phyloP scores from a whole-genome alignment of 108 stramenopile species.

The Cyclotella sp. region DNA sequence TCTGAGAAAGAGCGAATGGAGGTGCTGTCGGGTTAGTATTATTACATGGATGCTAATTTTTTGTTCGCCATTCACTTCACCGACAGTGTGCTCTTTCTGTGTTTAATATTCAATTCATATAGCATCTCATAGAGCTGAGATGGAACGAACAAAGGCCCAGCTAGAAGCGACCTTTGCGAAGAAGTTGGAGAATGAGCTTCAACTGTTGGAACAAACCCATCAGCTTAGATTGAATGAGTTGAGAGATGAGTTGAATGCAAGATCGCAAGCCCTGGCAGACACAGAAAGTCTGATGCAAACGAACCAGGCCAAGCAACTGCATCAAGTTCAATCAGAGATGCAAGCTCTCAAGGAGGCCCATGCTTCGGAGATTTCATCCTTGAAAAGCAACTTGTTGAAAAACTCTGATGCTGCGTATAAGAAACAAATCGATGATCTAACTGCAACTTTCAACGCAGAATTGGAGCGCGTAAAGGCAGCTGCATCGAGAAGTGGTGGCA shows the following conservation, averaged over 20 bases:
- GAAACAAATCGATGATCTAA: conserved; percentile 22
- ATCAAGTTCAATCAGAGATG: conserved; percentile 22
- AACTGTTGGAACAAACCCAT: conserved; percentile 11
- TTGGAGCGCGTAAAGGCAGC: conserved; percentile 16
- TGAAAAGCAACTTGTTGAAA: conserved; percentile 10
- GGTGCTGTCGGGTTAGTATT: background rate
- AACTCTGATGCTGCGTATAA: conserved; percentile 8
- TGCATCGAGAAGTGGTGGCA: background rate
- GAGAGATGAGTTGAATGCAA: conserved; percentile 15
- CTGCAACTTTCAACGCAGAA: conserved; percentile 21
- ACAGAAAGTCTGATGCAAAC: conserved; percentile 6
- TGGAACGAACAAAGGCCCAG: conserved; percentile 18
- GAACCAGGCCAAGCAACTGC: background rate
- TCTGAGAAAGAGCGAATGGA: conserved; percentile 27
- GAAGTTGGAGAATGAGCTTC: conserved; percentile 19
- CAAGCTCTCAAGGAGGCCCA: conserved; percentile 26
- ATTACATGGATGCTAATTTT: background rate
- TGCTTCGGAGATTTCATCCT: conserved; percentile 1
- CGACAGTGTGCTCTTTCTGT: background rate
- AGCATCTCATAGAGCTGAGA: conserved; percentile 12
- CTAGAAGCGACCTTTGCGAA: conserved; percentile 13
- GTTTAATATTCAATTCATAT: background rate
- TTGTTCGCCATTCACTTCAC: background rate
- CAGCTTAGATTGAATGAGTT: conserved; percentile 2
- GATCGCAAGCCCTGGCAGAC: background rate